Evolutionary conservation across 768 basidiomycete genomes (phyloP), one percentile per base, ranked within the genome.

Genomic region (Lactifluus piperatus): DNA sequence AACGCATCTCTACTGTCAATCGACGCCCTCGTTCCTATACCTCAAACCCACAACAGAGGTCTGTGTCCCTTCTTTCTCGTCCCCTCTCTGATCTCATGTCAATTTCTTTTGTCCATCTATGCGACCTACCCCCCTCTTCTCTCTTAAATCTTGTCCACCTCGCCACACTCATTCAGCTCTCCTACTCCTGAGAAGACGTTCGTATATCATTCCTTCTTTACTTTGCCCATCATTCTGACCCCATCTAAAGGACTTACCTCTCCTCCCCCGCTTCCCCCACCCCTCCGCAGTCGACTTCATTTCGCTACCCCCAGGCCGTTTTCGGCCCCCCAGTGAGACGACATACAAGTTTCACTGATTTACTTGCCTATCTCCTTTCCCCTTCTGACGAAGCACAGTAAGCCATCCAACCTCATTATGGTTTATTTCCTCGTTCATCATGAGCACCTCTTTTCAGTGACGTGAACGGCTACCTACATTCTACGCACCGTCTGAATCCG

Each of bases 311-410:
- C 26, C 58, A 39, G 57, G 32, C 57, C 75, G 74, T 66, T 76
- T 81, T 46, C 24, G 62, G 61, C 9, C 64, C 62, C 27, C 75
- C 73, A 48, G 77, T 83, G 63, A 79, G 79, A n/a, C 68, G 77
- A 41, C 75, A 80, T 52, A 81, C 87, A 20, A 77, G 81, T 53
- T 86, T 84, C 5, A 77, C 78, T 56, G 85, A 84, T 62, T 79
- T 91, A 24, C 76, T 91, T 36, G 75, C 77, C 54, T 88, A 85
- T 73, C 74, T 91, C 13, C 86, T 91, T 69, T 80, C 88, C 43
- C 86, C 88, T 13, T 88, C 87, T 57, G 85, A 88, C 57, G 74
- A 74, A 67, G 60, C 70, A 71, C 74, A 69, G 69, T 71, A 67
- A 57, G 69, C 60, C 64, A 46, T 41, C 47, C 0, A 30, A 18